A percentile compares a stretch with the other conserved stretches of the same genome.
Evolutionary conservation across 345 rosid species (phyloP).

Genomic region (Geranium brycei): DNA sequence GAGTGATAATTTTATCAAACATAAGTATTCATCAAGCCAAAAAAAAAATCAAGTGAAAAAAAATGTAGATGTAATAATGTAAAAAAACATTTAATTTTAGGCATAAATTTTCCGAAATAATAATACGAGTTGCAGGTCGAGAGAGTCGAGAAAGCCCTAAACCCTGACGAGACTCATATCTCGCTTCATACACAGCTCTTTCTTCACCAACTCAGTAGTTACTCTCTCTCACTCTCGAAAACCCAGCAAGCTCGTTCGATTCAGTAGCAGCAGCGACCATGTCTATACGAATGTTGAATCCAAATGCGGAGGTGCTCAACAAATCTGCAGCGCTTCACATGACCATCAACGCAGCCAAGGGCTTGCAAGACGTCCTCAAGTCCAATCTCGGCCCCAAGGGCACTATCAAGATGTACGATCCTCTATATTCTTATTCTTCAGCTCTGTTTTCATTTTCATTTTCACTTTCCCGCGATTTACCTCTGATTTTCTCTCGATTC

Average conservation of each 20-base stretch:
- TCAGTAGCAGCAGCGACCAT: constrained; percentile 22
- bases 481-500: not conserved
- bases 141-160: not conserved
- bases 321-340: constrained; percentile 96
- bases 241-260: not conserved
- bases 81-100: too few relatives aligned
- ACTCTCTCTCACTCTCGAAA: too few relatives aligned
- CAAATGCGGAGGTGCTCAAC: constrained; percentile 95
- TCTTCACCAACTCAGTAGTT: not conserved
- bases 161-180: not conserved
- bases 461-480: constrained; percentile 4
- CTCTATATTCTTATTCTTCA: not conserved
- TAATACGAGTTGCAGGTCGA: not conserved
- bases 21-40: too few relatives aligned
- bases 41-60: too few relatives aligned
- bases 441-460: not conserved
- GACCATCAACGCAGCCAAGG: constrained; percentile 97
- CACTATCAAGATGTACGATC: constrained; percentile 74
- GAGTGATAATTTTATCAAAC: too few relatives aligned
- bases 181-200: not conserved
- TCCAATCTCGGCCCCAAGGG: constrained; percentile 96
- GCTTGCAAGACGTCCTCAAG: constrained; percentile 87
- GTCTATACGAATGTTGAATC: constrained; percentile 84
- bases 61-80: too few relatives aligned
- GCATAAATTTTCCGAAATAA: too few relatives aligned